phyloP scores from a whole-genome alignment of 2,329 filamentous ascomycete species.

The Plenodomus biglobosus region DNA sequence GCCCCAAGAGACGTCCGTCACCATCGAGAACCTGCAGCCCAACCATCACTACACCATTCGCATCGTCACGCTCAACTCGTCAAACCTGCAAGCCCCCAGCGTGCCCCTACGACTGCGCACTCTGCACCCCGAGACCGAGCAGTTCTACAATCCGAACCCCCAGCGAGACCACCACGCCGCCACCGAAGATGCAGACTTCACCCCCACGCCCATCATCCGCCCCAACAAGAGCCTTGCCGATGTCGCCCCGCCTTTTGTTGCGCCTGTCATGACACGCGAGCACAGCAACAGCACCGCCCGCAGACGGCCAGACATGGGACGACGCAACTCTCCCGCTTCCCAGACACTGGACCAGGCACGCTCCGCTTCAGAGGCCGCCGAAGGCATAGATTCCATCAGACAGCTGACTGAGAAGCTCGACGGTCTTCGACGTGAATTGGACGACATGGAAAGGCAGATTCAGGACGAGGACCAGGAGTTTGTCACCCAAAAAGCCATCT shows the following conservation, averaged over 20 bases:
- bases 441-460: slow-evolving; percentile 72
- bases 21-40: slow-evolving; percentile 82
- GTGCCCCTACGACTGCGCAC: slow-evolving; percentile 82
- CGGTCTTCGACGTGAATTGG: slow-evolving; percentile 76
- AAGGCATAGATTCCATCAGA: slow-evolving; percentile 56
- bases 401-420: slow-evolving; percentile 82
- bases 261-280: slow-evolving; percentile 66
- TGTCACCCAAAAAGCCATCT: slow-evolving; percentile 45
- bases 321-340: slow-evolving; percentile 74
- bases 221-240: slow-evolving; percentile 59
- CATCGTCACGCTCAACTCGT: slow-evolving; percentile 85
- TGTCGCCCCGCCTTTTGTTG: slow-evolving; percentile 62
- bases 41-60: slow-evolving; percentile 91
- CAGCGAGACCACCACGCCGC: slow-evolving; percentile 48
- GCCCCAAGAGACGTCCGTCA: slow-evolving; percentile 81
- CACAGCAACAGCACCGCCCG: slow-evolving; percentile 57
- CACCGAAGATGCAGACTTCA: slow-evolving; percentile 47
- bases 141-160: slow-evolving; percentile 55
- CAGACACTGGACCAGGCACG: slow-evolving; percentile 43
- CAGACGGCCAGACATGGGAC: slow-evolving; percentile 69
- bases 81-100: slow-evolving; percentile 91
- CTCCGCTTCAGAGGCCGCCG: slow-evolving; percentile 42
- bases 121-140: slow-evolving; percentile 46
- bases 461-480: slow-evolving; percentile 61
- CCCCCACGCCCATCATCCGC: slow-evolving; percentile 57